These are phyloP conservation scores for Phytophthora foliorum DNA, from an alignment of 352 stramenopile genomes.

Conservation along the genomic window DNA sequence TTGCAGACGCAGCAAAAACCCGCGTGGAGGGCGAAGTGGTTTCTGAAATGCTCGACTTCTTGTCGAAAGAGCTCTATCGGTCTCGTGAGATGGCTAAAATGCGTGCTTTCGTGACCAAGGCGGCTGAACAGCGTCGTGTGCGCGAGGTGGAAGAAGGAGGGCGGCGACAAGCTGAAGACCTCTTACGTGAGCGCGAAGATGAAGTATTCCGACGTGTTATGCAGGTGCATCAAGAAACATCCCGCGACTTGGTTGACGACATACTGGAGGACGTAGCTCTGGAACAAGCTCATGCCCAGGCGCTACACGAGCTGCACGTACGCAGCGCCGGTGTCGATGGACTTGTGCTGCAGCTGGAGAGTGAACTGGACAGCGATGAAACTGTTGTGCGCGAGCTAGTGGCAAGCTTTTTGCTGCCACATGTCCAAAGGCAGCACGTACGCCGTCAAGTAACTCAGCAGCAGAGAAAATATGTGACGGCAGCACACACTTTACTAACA, in stretches of 20 bases:
- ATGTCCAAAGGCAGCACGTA: constrained; percentile 77
- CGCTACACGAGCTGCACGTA: constrained; percentile 67
- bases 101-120: constrained; percentile 74
- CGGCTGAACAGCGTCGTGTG: constrained; percentile 70
- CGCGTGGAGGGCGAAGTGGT: constrained; percentile 90
- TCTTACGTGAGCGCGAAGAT: constrained; percentile 84
- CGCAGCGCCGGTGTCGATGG: constrained; percentile 48
- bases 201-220: constrained; percentile 83
- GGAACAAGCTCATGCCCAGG: constrained; percentile 55
- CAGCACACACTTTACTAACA: constrained; percentile 65
- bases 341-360: constrained; percentile 68
- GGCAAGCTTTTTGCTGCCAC: constrained; percentile 81
- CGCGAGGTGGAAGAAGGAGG: constrained; percentile 91
- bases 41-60: constrained; percentile 89
- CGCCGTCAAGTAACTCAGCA: constrained; percentile 64
- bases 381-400: constrained; percentile 83
- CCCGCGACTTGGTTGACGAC: constrained; percentile 74
- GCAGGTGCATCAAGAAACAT: constrained; percentile 85
- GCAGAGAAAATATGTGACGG: constrained; percentile 75
- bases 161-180: constrained; percentile 87
- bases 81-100: constrained; percentile 84
- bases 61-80: constrained; percentile 91
- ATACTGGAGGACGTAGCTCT: constrained; percentile 67
- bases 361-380: constrained; percentile 55
- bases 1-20: constrained; percentile 59